phyloP scores from a whole-genome alignment of 805 yeast species.

The Starmerella sirachaensis region DNA sequence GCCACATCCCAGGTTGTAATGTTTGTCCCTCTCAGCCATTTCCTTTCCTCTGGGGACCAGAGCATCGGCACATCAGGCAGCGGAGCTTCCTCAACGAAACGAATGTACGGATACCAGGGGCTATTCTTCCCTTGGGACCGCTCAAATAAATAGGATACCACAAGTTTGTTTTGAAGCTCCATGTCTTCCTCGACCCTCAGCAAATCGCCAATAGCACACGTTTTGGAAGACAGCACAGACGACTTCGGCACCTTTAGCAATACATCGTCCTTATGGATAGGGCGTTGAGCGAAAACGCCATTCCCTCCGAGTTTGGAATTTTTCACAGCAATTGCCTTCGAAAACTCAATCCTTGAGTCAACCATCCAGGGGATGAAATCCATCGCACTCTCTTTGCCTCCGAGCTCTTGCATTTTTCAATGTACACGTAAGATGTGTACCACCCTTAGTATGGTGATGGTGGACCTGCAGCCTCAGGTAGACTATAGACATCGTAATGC shows the following conservation, averaged over 20 bases:
- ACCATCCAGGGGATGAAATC: conserved; percentile 3
- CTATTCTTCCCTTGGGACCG: conserved; percentile 42
- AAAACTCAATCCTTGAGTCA: conserved; percentile 42
- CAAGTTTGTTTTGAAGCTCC: conserved; percentile 54
- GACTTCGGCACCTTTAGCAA: conserved; percentile 28
- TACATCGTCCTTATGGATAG: conserved; percentile 30
- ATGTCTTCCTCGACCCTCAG: conserved; percentile 43
- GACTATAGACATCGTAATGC: no score
- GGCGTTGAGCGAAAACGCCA: conserved; percentile 54
- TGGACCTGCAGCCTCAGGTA: no score
- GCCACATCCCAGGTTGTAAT: conserved; percentile 48
- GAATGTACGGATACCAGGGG: conserved; percentile 70
- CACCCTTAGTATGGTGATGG: no score
- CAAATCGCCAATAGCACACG: conserved; percentile 48
- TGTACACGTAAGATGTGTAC: no score
- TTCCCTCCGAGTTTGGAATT: conserved; percentile 49
- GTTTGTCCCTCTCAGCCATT: conserved; percentile 47
- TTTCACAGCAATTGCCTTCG: conserved; percentile 37
- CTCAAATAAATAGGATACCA: conserved; percentile 65
- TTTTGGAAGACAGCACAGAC: conserved; percentile 27
- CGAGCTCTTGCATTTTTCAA: no score
- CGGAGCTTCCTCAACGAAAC: conserved; percentile 33
- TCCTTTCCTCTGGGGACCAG: conserved; percentile 45
- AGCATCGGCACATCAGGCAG: conserved; percentile 45
- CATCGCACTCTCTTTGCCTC: no score